These are phyloP conservation scores for Vigna unguiculata DNA, from an alignment of 306 rosid genomes.

Conservation along the genomic window DNA sequence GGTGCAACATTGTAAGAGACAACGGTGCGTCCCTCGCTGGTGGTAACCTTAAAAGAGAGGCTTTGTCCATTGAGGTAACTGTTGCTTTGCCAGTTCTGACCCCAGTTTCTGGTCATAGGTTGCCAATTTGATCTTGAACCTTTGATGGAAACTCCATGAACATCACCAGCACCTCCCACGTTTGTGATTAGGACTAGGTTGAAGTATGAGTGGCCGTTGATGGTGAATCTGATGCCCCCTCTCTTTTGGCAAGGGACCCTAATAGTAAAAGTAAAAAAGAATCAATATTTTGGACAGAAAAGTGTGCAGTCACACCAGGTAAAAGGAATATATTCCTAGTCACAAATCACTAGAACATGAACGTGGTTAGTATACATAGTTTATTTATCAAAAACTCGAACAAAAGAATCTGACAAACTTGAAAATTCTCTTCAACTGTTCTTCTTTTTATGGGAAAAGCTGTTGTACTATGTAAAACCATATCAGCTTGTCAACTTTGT, in stretches of 20 bases:
- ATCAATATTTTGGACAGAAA: neutral
- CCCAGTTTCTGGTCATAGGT: constrained; percentile 85
- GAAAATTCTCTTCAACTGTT: neutral
- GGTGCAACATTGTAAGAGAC: constrained; percentile 64
- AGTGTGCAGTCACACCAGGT: neutral
- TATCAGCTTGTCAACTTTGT: neutral
- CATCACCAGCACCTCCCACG: constrained; percentile 90
- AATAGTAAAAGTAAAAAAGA: neutral
- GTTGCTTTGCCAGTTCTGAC: constrained; percentile 91
- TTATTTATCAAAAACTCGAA: neutral
- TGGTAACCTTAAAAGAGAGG: constrained; percentile 72
- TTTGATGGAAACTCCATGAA: constrained; percentile 70
- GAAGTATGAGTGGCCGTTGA: constrained; percentile 81
- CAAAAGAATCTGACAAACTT: constrained; percentile 1
- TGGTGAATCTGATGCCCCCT: constrained; percentile 85
- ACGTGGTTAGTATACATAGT: neutral
- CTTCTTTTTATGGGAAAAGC: neutral
- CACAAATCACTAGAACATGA: constrained; percentile 1
- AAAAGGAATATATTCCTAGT: constrained; percentile 32
- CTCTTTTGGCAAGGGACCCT: constrained; percentile 78
- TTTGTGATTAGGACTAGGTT: constrained; percentile 74
- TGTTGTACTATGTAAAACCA: neutral
- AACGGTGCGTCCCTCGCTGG: constrained; percentile 69
- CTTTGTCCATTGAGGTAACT: constrained; percentile 68
- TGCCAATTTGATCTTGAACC: constrained; percentile 79